Base-by-base conservation (phyloP, 257 asterid species). In the Asclepias syriaca region DNA sequence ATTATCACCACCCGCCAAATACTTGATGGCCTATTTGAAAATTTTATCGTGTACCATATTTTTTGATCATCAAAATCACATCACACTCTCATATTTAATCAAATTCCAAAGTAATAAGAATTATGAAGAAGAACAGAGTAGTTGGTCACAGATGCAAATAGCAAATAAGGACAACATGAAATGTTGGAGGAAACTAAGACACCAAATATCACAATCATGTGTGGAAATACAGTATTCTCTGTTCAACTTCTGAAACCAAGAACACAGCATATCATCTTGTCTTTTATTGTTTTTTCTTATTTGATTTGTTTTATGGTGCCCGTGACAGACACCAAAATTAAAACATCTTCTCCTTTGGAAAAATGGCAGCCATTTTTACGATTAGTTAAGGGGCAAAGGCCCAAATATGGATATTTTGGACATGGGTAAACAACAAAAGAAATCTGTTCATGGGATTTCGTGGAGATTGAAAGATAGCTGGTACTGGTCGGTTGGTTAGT, bases 171-270 rank as follows among this genome's bases (percentile, higher is more conserved):
- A 59, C 40, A 67, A 51, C 72, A 70, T 77, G 77, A 22, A 45
- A 66, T 72, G 81, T 77, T 27, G 81, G 74, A 40, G 4, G n/a
- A 68, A 60, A 43, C 54, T 32, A 68, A 24, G 77, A 73, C 77
- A 77, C 34, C 66, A 66, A 53, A 66, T 8, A 58, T 66, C 54
- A 68, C 22, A 57, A 48, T 72, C 71, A 60, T 67, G 81, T 51
- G 68, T 32, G 13, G 24, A 34, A 29, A 3, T 12, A 57, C 66
- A 50, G 19, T 50, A 1, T 22, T 18, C 50, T 48, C 39, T 56
- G 45, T 56, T 50, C 60, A 22, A 57, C 72, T 66, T 50, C 18
- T 65, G 37, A 56, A 3, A 34, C 72, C 49, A 59, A 50, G 14
- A 19, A 6, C 74, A 67, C 74, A 66, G 60, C 74, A 69, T 45